phyloP scores from a whole-genome alignment of 495 filamentous ascomycete genomes.

The Neurospora terricola region DNA sequence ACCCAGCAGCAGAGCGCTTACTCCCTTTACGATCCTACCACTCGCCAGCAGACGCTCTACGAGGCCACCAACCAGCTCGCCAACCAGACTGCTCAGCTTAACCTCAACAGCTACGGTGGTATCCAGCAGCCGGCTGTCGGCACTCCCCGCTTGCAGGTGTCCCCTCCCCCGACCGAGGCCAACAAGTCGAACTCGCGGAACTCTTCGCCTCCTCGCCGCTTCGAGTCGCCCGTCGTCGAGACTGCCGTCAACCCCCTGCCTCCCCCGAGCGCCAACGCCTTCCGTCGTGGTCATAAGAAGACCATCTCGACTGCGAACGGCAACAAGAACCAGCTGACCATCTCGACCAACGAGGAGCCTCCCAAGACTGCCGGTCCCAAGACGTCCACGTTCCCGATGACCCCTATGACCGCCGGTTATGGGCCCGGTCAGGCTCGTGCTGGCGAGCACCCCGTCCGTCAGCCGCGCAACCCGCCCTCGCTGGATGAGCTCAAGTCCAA shows the following conservation, averaged over 20 bases:
- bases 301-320: conserved; percentile 64
- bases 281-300: conserved; percentile 90
- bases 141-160: conserved; percentile 62
- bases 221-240: conserved; percentile 47
- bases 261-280: conserved; percentile 72
- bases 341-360: conserved; percentile 40
- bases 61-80: conserved; percentile 28
- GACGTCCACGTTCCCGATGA: conserved; percentile 65
- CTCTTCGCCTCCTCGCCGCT: conserved; percentile 60
- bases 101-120: conserved; percentile 11
- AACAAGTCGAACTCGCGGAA: conserved; percentile 44
- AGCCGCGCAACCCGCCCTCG: conserved; percentile 85
- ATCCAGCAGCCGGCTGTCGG: conserved; percentile 31
- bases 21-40: conserved; percentile 71
- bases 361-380: conserved; percentile 61
- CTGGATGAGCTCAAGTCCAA: conserved; percentile 85
- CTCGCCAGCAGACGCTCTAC: conserved; percentile 65
- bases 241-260: conserved; percentile 52
- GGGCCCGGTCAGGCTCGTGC: conserved; percentile 87
- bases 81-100: conserved; percentile 20
- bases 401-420: conserved; percentile 72
- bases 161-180: conserved; percentile 54
- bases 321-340: conserved; percentile 47
- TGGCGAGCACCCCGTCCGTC: conserved; percentile 88
- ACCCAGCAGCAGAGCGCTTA: conserved; percentile 51